Evolutionary conservation across 2,329 filamentous ascomycete species (phyloP).

Genomic region (Macrophomina phaseolina): DNA sequence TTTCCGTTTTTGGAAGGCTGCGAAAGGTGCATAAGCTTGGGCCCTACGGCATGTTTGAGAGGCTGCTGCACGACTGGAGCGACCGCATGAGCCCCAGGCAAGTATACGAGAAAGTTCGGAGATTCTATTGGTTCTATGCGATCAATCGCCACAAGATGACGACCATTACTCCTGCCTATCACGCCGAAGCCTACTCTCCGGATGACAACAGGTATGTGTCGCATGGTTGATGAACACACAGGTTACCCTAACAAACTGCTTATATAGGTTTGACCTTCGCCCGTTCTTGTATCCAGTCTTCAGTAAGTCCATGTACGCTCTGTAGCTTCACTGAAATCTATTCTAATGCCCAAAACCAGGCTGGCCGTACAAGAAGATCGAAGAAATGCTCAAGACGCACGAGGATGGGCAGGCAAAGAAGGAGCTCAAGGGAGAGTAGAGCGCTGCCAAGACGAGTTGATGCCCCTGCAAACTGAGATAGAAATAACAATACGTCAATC

Average conservation of each 20-base stretch:
- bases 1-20: conserved; percentile 58
- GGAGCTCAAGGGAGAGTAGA: conserved; percentile 26
- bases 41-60: conserved; percentile 60
- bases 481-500: no score
- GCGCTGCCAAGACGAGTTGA: not conserved
- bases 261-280: conserved; percentile 44
- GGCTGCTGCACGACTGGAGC: conserved; percentile 58
- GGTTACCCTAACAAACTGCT: conserved; percentile 34
- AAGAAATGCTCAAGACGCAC: conserved; percentile 41
- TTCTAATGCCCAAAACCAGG: not conserved
- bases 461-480: no score
- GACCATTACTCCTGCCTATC: conserved; percentile 63
- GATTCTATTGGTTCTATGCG: conserved; percentile 58
- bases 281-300: conserved; percentile 61
- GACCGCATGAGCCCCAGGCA: conserved; percentile 48
- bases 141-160: conserved; percentile 72
- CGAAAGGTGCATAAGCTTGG: conserved; percentile 61
- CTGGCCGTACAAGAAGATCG: conserved; percentile 48
- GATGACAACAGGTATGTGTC: conserved; percentile 65
- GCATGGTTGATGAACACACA: not conserved
- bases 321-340: fast-evolving
- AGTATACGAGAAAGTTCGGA: conserved; percentile 54
- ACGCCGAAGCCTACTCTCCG: conserved; percentile 59
- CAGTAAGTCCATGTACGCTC: conserved; percentile 25
- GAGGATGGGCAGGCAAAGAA: conserved; percentile 23